Evolutionary conservation across 352 stramenopile species (phyloP).

Genomic region (Phytophthora ramorum): DNA sequence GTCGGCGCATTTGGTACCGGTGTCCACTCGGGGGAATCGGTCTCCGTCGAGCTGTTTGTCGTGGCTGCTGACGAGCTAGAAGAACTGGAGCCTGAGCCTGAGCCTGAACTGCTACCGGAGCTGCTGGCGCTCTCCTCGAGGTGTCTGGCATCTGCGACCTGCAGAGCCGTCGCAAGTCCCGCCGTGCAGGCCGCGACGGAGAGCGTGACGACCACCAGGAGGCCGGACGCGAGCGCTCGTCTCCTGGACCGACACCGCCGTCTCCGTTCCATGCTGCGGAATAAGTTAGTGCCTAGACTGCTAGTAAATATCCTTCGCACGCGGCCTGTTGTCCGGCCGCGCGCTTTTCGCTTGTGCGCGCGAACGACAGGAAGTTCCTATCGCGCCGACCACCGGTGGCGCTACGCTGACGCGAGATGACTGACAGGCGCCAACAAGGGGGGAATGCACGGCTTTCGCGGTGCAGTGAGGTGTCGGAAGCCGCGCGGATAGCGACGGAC

Average conservation of each 20-base stretch:
- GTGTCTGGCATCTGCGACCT: constrained; percentile 6
- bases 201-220: constrained; percentile 14
- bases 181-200: constrained; percentile 15
- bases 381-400: background rate
- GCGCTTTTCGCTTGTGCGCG: background rate
- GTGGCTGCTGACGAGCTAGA: constrained; percentile 13
- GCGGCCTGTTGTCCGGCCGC: too few species aligned
- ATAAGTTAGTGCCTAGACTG: constrained; percentile 24
- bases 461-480: constrained; percentile 13
- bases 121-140: constrained; percentile 8
- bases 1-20: constrained; percentile 6
- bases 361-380: constrained; percentile 18
- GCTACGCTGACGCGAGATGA: constrained; percentile 11
- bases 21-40: background rate
- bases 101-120: background rate
- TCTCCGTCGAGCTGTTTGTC: too few species aligned
- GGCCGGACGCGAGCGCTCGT: constrained; percentile 13
- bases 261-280: constrained; percentile 28
- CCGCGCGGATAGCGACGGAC: constrained; percentile 18
- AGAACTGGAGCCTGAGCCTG: constrained; percentile 9
- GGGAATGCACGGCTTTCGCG: constrained; percentile 15
- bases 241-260: constrained; percentile 22
- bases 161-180: constrained; percentile 8
- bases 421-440: constrained; percentile 6
- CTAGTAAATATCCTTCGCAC: constrained; percentile 10